These are phyloP conservation scores for Aspergillus sp. DNA, from an alignment of 2,329 filamentous ascomycete genomes.

Conservation along the genomic window DNA sequence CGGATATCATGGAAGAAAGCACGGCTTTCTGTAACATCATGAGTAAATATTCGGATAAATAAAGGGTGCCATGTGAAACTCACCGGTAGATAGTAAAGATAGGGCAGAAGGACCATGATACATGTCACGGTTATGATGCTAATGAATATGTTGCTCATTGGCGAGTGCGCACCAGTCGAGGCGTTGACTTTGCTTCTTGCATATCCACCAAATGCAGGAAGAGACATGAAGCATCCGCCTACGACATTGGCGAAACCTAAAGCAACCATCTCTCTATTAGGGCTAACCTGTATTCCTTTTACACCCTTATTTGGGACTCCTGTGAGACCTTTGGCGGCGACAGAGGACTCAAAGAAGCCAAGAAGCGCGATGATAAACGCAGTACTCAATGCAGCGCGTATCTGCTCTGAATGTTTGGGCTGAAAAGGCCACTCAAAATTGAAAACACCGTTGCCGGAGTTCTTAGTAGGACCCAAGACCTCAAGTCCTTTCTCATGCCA, in stretches of 20 bases:
- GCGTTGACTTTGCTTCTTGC: constrained; percentile 94
- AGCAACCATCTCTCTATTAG: constrained; percentile 91
- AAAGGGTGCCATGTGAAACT: constrained; percentile 38
- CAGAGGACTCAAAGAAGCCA: constrained; percentile 97
- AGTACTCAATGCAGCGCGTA: constrained; percentile 83
- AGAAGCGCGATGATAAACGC: constrained; percentile 90
- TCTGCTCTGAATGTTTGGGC: constrained; percentile 72
- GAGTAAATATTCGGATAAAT: not conserved
- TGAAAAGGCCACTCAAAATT: constrained; percentile 84
- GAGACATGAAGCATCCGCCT: constrained; percentile 84
- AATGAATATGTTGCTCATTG: constrained; percentile 88
- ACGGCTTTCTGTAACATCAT: constrained; percentile 72
- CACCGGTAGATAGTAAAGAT: constrained; percentile 94
- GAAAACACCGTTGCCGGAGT: constrained; percentile 69
- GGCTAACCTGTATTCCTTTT: constrained; percentile 76
- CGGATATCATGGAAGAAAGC: constrained; percentile 88
- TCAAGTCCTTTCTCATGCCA: constrained; percentile 82
- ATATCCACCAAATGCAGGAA: constrained; percentile 95
- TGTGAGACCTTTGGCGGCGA: constrained; percentile 88
- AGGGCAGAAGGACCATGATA: constrained; percentile 79
- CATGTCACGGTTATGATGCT: constrained; percentile 79
- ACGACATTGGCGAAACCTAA: constrained; percentile 88
- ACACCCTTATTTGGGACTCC: constrained; percentile 59
- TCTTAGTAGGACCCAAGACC: constrained; percentile 78
- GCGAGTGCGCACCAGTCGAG: constrained; percentile 85